phyloP scores from a whole-genome alignment of 2,329 filamentous ascomycete genomes.

The Aspergillus sp. region DNA sequence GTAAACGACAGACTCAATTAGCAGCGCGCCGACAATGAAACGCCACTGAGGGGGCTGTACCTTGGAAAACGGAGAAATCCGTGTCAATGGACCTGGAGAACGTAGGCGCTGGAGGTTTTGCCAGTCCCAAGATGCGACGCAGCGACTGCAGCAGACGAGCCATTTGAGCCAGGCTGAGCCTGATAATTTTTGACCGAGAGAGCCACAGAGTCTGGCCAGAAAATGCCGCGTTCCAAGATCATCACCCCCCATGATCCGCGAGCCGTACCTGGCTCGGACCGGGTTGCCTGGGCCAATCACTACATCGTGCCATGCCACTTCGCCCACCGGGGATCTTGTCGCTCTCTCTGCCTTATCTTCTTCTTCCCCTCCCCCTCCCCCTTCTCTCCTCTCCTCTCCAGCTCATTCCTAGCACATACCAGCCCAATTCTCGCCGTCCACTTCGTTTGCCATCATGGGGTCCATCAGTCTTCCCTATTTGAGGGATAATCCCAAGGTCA shows the following conservation, averaged over 20 bases:
- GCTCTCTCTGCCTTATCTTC: no score
- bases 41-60: constrained; percentile 11
- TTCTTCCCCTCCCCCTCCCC: neutral
- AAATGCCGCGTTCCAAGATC: no score
- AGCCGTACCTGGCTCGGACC: no score
- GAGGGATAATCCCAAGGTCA: constrained; percentile 63
- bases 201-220: no score
- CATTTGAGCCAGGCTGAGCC: constrained; percentile 18
- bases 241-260: no score
- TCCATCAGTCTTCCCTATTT: constrained; percentile 31
- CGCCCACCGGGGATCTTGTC: no score
- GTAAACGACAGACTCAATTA: neutral
- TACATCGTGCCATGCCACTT: no score
- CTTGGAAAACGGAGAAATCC: constrained; percentile 30
- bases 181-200: no score
- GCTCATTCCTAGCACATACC: no score
- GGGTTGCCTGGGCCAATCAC: no score
- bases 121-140: constrained; percentile 21
- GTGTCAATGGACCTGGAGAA: constrained; percentile 25
- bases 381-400: neutral
- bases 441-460: constrained; percentile 16
- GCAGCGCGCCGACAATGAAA: neutral
- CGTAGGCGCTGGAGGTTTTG: constrained; percentile 7
- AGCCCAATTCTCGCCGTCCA: no score
- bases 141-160: constrained; percentile 25